These are phyloP conservation scores for Grammothele lineata DNA, from an alignment of 768 basidiomycete genomes.

Conservation along the genomic window DNA sequence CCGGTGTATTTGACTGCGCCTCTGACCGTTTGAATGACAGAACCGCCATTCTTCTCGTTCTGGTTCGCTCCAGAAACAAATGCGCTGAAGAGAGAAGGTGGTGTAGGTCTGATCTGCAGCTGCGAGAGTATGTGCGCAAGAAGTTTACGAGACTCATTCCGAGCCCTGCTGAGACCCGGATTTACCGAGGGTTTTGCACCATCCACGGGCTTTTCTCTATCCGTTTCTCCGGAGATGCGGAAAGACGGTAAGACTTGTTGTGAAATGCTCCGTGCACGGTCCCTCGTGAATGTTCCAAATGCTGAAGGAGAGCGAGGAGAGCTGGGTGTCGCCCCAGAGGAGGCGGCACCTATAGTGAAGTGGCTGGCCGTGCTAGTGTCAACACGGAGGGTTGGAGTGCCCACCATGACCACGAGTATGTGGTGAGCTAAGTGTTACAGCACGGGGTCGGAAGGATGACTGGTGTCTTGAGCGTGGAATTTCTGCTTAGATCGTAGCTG, in stretches of 20 bases:
- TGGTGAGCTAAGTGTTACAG: too few relatives aligned
- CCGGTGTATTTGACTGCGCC: constrained; percentile 23
- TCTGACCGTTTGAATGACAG: constrained; percentile 17
- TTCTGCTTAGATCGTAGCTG: too few relatives aligned
- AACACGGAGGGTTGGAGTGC: constrained; percentile 13
- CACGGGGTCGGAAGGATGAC: too few relatives aligned
- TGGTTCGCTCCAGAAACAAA: constrained; percentile 12
- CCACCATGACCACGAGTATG: background rate
- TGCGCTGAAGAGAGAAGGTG: constrained; percentile 47
- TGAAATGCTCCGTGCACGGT: constrained; percentile 23
- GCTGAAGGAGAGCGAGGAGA: constrained; percentile 8
- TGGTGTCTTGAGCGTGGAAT: too few relatives aligned
- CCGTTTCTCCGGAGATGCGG: constrained; percentile 25
- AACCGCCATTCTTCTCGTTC: constrained; percentile 9
- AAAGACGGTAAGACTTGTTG: constrained; percentile 25
- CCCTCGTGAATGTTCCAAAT: constrained; percentile 10
- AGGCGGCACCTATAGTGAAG: too few relatives aligned
- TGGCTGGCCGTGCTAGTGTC: constrained; percentile 10
- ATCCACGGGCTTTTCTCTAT: constrained; percentile 20
- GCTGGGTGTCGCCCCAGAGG: constrained; percentile 1
- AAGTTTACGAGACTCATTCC: constrained; percentile 65
- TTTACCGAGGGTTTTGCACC: constrained; percentile 17
- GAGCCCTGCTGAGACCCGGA: constrained; percentile 36
- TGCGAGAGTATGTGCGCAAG: constrained; percentile 60
- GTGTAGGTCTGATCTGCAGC: constrained; percentile 52